Evolutionary conservation across 345 rosid species (phyloP).

Genomic region (Lepidium sativum): DNA sequence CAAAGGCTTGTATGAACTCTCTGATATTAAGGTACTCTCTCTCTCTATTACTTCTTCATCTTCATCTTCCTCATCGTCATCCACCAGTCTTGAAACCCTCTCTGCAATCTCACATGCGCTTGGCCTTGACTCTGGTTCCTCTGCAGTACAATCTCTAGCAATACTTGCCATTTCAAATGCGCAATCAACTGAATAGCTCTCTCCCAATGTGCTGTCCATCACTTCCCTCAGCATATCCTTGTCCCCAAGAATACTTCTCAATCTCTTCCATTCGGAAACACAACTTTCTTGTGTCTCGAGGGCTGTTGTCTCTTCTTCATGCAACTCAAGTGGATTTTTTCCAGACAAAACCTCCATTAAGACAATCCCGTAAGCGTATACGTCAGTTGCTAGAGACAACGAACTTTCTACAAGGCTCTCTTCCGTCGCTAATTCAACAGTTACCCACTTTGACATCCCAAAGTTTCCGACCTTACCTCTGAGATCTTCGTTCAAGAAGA

Average conservation of each 20-base stretch:
- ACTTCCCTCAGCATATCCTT: conserved; percentile 51
- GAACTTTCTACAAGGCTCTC: conserved; percentile 46
- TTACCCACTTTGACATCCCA: conserved; percentile 52
- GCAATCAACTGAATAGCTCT: conserved; percentile 55
- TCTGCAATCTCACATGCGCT: conserved; percentile 70
- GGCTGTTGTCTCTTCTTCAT: not conserved
- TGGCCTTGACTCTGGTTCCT: conserved; percentile 56
- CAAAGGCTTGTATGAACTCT: conserved; percentile 68
- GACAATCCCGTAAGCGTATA: conserved; percentile 66
- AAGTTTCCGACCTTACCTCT: conserved; percentile 71
- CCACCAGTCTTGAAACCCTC: conserved; percentile 52
- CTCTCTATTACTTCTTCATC: conserved; percentile 31
- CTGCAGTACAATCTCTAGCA: conserved; percentile 61
- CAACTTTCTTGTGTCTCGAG: conserved; percentile 3
- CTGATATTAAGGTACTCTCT: conserved; percentile 37
- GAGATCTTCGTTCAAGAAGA: conserved; percentile 85
- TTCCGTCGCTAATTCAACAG: conserved; percentile 25
- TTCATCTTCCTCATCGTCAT: conserved; percentile 35
- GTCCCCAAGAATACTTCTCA: conserved; percentile 31
- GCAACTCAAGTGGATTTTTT: conserved; percentile 38
- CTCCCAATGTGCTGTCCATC: conserved; percentile 73
- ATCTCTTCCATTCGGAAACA: conserved; percentile 16
- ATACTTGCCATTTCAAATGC: conserved; percentile 60
- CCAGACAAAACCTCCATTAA: conserved; percentile 69
- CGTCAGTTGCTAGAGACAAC: conserved; percentile 47